Evolutionary conservation across 345 rosid species (phyloP), one percentile per base, ranked within the genome.

Genomic region (Orychophragmus violaceus): DNA sequence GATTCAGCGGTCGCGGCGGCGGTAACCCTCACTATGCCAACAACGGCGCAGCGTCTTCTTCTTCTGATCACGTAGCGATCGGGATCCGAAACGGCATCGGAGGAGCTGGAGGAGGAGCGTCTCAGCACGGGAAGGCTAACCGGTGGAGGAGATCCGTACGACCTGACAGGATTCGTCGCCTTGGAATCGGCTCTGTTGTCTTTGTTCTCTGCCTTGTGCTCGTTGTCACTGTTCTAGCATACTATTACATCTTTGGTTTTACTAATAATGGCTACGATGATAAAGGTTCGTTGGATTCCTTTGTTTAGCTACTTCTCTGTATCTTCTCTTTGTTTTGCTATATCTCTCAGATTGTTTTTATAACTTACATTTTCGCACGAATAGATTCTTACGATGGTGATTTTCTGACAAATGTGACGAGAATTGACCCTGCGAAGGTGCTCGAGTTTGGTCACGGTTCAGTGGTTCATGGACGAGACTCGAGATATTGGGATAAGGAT

Each of bases 401-500:
- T 84, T 94, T 90, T 77, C 86, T 90, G 61, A 59, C 84, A 3
- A 90, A 94, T 76, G 96, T 88, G 44, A 87, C 99, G n/a, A 80
- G 95, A 54, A 78, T 74, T 1, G 84, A 82, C 6, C 62, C 79
- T 1, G 58, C 58, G 28, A 88, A 78, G 68, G 85, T 83, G 58
- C 83, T 92, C 50, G 83, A 78, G 57, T 93, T 86, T 76, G 99
- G 99, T 61, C 76, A 66, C 13, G 89, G 89, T 49, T 83, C 94
- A 0, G 84, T 76, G 18, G 46, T 74, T 22, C 90, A 84, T 59
- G 98, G 92, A 36, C 76, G 91, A 18, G 98, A 93, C 79, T 93
- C 98, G 2, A 82, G 97, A 71, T 82, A 82, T 74, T 90, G 98
- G 97, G 98, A 93, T 74, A 83, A 68, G 80, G 98, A 93, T 76